Evolutionary conservation across 2,329 filamentous ascomycete genomes (phyloP).

Genomic region (Westerdykella sp.): DNA sequence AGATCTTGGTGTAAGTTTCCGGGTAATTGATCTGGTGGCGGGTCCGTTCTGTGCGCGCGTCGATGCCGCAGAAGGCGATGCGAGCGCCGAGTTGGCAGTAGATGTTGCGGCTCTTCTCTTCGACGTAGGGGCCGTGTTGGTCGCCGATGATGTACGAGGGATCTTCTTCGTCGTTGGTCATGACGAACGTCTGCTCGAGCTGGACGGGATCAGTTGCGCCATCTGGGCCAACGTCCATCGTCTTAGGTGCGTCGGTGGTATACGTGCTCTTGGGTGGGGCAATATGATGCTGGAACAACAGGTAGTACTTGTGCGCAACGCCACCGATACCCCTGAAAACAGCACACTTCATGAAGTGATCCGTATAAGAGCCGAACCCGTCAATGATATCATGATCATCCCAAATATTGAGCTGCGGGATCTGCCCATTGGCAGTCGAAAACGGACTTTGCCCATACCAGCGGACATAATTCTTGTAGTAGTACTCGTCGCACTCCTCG

Average conservation of each 20-base stretch:
- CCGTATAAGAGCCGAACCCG: conserved; percentile 60
- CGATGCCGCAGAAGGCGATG: conserved; percentile 57
- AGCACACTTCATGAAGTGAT: conserved; percentile 60
- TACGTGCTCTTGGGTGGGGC: conserved; percentile 80
- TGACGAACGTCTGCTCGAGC: conserved; percentile 67
- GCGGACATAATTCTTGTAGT: conserved; percentile 55
- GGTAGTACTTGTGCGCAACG: conserved; percentile 54
- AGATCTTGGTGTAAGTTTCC: conserved; percentile 57
- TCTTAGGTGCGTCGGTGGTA: conserved; percentile 64
- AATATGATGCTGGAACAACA: conserved; percentile 68
- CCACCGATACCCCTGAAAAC: conserved; percentile 62
- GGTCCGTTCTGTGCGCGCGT: conserved; percentile 67
- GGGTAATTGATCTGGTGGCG: conserved; percentile 87
- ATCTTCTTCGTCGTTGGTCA: conserved; percentile 52
- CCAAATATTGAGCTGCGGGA: conserved; percentile 61
- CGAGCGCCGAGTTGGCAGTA: conserved; percentile 60
- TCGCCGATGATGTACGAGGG: conserved; percentile 71
- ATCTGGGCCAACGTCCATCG: conserved; percentile 43
- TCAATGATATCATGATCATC: conserved; percentile 63
- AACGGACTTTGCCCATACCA: conserved; percentile 67
- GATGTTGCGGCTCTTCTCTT: conserved; percentile 55
- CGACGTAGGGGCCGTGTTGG: conserved; percentile 63
- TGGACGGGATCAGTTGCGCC: conserved; percentile 62
- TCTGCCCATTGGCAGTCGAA: conserved; percentile 54
- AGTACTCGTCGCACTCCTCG: conserved; percentile 54